A percentile compares a stretch with the other conserved stretches of the same genome.
phyloP scores from a whole-genome alignment of 2,329 filamentous ascomycete species.

The Pleurostoma richardsiae region DNA sequence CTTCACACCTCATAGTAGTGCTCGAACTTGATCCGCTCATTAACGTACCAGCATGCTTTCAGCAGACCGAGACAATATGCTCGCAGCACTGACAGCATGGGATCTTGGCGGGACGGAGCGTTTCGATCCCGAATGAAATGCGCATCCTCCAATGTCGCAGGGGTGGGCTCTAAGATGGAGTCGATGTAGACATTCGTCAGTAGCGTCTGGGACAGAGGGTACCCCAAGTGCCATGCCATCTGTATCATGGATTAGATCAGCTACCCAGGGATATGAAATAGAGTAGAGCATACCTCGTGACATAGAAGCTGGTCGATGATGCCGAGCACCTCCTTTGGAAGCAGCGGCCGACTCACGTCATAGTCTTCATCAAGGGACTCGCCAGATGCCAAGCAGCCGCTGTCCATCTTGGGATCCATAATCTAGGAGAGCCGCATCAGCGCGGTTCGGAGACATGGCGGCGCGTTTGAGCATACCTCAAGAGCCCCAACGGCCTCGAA shows the following conservation, averaged over 20 bases:
- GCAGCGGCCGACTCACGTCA: constrained; percentile 62
- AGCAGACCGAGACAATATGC: constrained; percentile 83
- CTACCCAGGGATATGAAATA: constrained; percentile 1
- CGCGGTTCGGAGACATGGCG: not conserved
- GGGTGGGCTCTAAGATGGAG: constrained; percentile 67
- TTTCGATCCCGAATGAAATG: constrained; percentile 46
- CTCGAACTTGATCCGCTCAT: constrained; percentile 71
- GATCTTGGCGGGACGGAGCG: constrained; percentile 25
- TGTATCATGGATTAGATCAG: constrained; percentile 24
- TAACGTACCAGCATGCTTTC: constrained; percentile 77
- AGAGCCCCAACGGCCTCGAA: constrained; percentile 90
- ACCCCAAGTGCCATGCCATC: constrained; percentile 97
- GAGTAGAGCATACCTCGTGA: constrained; percentile 62
- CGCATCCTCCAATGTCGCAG: constrained; percentile 58
- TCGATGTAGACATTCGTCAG: constrained; percentile 93
- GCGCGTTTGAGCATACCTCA: constrained; percentile 45
- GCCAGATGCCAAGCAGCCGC: constrained; percentile 71
- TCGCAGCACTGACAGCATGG: constrained; percentile 62
- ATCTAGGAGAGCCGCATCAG: constrained; percentile 54
- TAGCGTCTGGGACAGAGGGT: constrained; percentile 88
- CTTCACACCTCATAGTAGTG: constrained; percentile 77
- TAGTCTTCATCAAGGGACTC: constrained; percentile 83
- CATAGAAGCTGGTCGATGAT: constrained; percentile 92
- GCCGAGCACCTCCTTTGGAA: constrained; percentile 77
- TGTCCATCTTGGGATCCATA: constrained; percentile 99